Conservation (phyloP, 352 stramenopile genomes). For the Lagenidium giganteum region DNA sequence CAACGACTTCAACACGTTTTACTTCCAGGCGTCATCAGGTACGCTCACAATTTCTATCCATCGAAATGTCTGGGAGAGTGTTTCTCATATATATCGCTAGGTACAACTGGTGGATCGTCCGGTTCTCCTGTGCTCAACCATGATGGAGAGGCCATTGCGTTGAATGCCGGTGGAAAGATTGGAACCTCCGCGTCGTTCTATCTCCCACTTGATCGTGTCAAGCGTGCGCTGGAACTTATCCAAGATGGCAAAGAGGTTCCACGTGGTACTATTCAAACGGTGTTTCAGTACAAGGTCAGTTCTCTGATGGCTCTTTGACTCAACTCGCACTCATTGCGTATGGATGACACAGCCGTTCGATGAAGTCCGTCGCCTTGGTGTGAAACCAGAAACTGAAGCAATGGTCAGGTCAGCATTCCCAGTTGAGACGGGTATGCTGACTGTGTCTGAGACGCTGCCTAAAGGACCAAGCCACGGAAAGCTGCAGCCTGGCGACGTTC, state of each 20-base stretch:
- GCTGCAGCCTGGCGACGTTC: constrained; percentile 84
- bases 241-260: constrained; percentile 50
- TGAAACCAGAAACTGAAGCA: constrained; percentile 69
- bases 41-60: neutral
- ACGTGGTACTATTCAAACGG: constrained; percentile 77
- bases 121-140: constrained; percentile 81
- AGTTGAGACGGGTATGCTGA: constrained; percentile 86
- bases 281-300: constrained; percentile 86
- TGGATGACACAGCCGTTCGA: constrained; percentile 84
- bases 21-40: constrained; percentile 79
- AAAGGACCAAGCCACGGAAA: constrained; percentile 69
- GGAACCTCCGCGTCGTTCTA: constrained; percentile 85
- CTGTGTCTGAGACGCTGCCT: constrained; percentile 83
- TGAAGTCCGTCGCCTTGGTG: constrained; percentile 81
- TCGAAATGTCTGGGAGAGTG: constrained; percentile 3
- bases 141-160: constrained; percentile 75
- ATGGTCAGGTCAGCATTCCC: constrained; percentile 74
- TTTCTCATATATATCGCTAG: constrained; percentile 10
- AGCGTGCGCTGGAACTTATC: constrained; percentile 72
- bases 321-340: neutral
- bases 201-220: constrained; percentile 78
- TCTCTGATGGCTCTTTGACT: too few species aligned
- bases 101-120: constrained; percentile 69
- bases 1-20: constrained; percentile 92
- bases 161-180: constrained; percentile 86